Evolutionary conservation across 2,329 filamentous ascomycete genomes (phyloP), one percentile per base, ranked within the genome.

Genomic region (Herpotrichia juniperi): DNA sequence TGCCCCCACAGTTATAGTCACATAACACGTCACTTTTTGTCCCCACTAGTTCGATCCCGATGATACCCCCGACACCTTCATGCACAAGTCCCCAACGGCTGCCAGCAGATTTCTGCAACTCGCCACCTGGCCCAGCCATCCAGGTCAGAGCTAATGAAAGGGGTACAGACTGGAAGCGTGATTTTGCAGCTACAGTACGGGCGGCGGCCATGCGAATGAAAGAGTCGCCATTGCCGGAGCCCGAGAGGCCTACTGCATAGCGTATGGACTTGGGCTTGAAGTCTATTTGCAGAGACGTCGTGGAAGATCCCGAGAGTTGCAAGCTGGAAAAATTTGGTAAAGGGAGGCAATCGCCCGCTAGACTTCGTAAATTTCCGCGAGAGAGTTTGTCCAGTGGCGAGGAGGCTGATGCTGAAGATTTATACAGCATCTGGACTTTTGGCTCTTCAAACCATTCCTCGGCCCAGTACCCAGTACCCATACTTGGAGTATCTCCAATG

Each of bases 391-490:
- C 62, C 6, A 66, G 46, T 14, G 58, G 58, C 9, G 63, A 61
- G 7, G 57, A 26, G 7, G 58, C 46, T 8, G 50, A 44, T 21
- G 58, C n/a, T 3, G 35, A 11, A 26, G 57, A 50, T 46, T 56
- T 44, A 19, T 68, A 67, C 8, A 58, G 12, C 66, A 67, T 69
- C 16, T 58, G 49, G 3, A 45, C n/a, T 17, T 37, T 44, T 7
- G 40, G 30, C 11, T 28, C 17, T 30, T 87, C 83, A 7, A 74
- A 73, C 91, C 91, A 96, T 61, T 92, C 84, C 69, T 96, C 92
- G 0, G 92, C 91, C 91, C 91, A 96, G 72, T 92, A 96, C 0
- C 92, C 92, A 1, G 91, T 89, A 0, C 92, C 92, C 0, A 92
- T 77, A 0, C 88, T 88, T 0, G 92, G 91, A 10, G 92, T 96